Conservation (phyloP, 768 basidiomycete genomes). For the Hericium coralloides region DNA sequence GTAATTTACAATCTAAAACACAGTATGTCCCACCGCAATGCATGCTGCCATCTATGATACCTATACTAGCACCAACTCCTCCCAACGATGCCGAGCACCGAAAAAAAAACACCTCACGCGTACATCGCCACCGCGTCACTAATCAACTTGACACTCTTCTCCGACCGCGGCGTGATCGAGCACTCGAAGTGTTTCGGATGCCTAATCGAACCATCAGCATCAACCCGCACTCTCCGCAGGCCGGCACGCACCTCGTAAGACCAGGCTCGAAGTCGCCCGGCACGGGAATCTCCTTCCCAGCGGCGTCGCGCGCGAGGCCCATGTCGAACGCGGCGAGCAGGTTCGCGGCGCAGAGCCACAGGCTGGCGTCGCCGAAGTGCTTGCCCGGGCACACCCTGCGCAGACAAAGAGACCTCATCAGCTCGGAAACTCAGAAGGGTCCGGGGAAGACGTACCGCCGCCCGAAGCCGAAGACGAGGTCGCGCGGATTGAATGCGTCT, state of each 20-base stretch:
- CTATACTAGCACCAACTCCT: too few relatives aligned
- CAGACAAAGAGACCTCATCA: neutral
- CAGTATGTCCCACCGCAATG: too few relatives aligned
- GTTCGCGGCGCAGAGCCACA: neutral
- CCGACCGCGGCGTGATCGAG: neutral
- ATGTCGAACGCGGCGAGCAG: neutral
- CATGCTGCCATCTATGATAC: too few relatives aligned
- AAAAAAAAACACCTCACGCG: neutral
- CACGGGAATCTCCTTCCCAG: neutral
- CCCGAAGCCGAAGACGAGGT: conserved; percentile 16
- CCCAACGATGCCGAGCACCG: too few relatives aligned
- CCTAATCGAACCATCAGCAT: neutral
- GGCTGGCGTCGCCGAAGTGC: neutral
- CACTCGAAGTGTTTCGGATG: neutral
- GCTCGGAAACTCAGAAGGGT: too few relatives aligned
- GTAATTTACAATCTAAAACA: too few relatives aligned
- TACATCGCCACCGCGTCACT: neutral
- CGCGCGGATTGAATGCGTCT: conserved; percentile 10
- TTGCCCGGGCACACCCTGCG: neutral
- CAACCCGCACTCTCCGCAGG: neutral
- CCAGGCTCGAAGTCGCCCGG: neutral
- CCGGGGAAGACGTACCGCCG: conserved; percentile 10
- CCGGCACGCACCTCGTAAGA: neutral
- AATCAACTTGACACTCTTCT: neutral
- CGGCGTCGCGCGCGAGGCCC: neutral